A percentile compares a stretch with the other conserved stretches of the same genome.
These are phyloP conservation scores for Lipomyces sp. DNA, from an alignment of 805 yeast genomes.

Conservation along the genomic window DNA sequence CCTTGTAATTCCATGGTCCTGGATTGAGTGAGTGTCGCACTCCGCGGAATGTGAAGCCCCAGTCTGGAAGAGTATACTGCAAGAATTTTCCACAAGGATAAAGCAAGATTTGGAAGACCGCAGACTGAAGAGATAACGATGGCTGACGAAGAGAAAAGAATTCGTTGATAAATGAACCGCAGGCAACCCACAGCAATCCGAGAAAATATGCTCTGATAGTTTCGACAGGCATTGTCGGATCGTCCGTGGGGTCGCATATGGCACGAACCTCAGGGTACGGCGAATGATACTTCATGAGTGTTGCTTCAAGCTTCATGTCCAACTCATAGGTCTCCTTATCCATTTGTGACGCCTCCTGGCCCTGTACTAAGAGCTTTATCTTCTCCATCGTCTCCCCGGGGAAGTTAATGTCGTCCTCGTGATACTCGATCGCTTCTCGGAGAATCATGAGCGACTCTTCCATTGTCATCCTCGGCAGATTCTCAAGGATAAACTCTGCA, in stretches of 20 bases:
- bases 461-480: conserved; percentile 22
- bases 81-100: conserved; percentile 60
- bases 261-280: conserved; percentile 74
- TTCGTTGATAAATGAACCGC: conserved; percentile 63
- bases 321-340: conserved; percentile 27
- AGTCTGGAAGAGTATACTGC: conserved; percentile 20
- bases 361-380: conserved; percentile 43
- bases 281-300: conserved; percentile 16
- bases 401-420: conserved; percentile 56
- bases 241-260: conserved; percentile 62
- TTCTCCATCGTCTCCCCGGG: conserved; percentile 48
- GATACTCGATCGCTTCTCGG: conserved; percentile 50
- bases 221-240: conserved; percentile 53
- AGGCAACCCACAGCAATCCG: conserved; percentile 57
- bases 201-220: conserved; percentile 59
- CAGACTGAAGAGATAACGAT: conserved; percentile 58
- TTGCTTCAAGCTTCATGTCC: conserved; percentile 43
- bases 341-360: conserved; percentile 39
- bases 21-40: conserved; percentile 55
- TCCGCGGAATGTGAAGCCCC: conserved; percentile 41
- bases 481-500: conserved; percentile 22
- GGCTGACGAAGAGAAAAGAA: conserved; percentile 66
- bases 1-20: conserved; percentile 64
- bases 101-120: conserved; percentile 67
- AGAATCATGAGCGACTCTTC: conserved; percentile 52